Evolutionary conservation across 495 filamentous ascomycete genomes (phyloP), one percentile per base, ranked within the genome.

Genomic region (Hyaloscypha hepaticicola): DNA sequence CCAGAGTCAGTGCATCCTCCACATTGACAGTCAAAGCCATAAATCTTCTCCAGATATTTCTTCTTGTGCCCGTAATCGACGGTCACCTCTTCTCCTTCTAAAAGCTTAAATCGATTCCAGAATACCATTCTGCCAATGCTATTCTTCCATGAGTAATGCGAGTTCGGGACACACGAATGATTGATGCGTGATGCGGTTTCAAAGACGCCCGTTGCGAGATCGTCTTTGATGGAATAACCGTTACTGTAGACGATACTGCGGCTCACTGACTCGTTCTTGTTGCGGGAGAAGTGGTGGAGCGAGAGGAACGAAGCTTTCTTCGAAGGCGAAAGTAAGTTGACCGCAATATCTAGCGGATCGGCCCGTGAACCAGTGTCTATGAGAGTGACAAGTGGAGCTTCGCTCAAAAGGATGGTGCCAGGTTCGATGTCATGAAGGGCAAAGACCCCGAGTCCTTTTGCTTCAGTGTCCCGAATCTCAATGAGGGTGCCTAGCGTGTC

Each of bases 151-250:
- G 21, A 49, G 31, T 52, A 65, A 24, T 29, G 16, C 8, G 53
- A 50, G 51, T 71, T 71, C 6, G 69, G 59, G 16, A 71, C 63
- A 31, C 69, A 71, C 12, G 65, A 68, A 63, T 71, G 69, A 28
- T 71, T 71, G 50, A 68, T 66, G 16, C 69, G 55, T 12, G 50
- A 59, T 26, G 34, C 62, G 22, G 58, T 61, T 28, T 71, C 63
- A 45, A 71, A 71, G 8, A 71, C 50, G 0, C 41, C 69, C 3
- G 65, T 64, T 12, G 29, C 63, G 7, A 59, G 11, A 16, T 60
- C 68, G 24, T 61, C 25, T 6, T 38, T 49, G 11, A 68, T 58
- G 3, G 38, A 50, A 33, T 58, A 71, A 2, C 65, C 65, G 59
- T 71, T 71, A 34, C 31, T 58, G 29, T 60, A 63, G 28, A 71